Evolutionary conservation across 1,284 basidiomycete species (phyloP), one percentile per base, ranked within the genome.

Genomic region (Cutaneotrichosporon sp.): DNA sequence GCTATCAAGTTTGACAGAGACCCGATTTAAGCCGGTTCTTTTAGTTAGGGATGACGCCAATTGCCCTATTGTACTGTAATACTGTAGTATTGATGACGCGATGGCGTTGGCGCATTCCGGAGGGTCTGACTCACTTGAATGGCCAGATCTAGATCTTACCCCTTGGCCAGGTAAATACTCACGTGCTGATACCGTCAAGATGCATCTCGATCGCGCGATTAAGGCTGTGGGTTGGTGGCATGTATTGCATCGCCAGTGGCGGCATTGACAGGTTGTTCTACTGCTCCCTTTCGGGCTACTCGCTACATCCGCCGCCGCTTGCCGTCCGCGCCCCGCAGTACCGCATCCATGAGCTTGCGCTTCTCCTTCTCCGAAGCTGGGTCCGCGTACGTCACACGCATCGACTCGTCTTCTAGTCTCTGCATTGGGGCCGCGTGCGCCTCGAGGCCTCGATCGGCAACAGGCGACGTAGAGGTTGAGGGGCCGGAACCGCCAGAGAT

Each of bases 361-460:
- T 63, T 67, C 65, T 76, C 74, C 61, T 67, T 69, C 58, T 76
- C 75, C 11, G 69, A 69, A 32, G 55, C 66, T 2, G 71, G 69
- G 61, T 77, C 75, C 2, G 69, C 70, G 60, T 76, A 74, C 46
- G 67, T 69, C 9, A 78, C 73, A 21, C 71, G 61, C 60, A 77
- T 70, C 18, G 70, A 70, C 60, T 78, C 73, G 40, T 78, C 76
- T 40, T 60, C 58, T 4, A 60, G n/a, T 9, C 51, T 18, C 13
- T 21, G 49, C 16, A 51, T 16, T 5, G 49, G 49, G 14, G 30
- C 49, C 0, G 22, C 49, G 22, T 26, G 49, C 30, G 26, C 22
- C 21, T 51, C 49, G 49, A 51, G 22, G 30, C 22, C 49, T 4
- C 26, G 30, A 5, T 51, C 14, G 7, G 36, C 36, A 10, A 32